Percentiles rank a stretch among this genome's conserved stretches.
Evolutionary conservation across 2,329 filamentous ascomycete genomes (phyloP).

Genomic region (Colletotrichum tabaci): DNA sequence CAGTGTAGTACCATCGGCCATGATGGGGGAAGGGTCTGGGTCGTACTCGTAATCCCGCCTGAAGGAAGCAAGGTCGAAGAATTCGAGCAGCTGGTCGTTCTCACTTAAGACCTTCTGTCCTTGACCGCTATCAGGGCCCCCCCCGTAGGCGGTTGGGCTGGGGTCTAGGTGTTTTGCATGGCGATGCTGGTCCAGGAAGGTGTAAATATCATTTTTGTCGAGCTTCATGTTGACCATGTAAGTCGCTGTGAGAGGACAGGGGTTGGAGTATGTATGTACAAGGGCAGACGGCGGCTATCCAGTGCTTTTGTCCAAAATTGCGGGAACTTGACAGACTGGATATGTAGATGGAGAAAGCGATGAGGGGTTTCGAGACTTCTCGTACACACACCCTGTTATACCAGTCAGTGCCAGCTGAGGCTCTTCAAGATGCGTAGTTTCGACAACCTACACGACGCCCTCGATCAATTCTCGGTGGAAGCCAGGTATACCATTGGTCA

Average conservation of each 20-base stretch:
- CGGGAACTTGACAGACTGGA: background rate
- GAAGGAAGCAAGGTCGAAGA: background rate
- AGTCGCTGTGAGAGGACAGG: conserved; percentile 9
- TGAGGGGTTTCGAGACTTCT: background rate
- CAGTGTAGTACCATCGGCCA: background rate
- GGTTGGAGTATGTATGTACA: conserved; percentile 1
- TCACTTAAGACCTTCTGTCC: background rate
- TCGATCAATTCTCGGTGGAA: conserved; percentile 14
- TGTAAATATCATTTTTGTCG: conserved; percentile 5
- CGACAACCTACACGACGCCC: conserved; percentile 17
- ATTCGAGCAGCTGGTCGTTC: conserved; percentile 6
- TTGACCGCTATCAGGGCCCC: background rate
- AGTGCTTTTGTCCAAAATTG: conserved; percentile 19
- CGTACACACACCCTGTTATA: background rate
- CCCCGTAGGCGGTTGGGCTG: background rate
- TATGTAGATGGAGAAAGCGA: background rate
- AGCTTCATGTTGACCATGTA: conserved; percentile 27
- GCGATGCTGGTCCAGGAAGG: conserved; percentile 12
- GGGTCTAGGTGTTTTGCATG: background rate
- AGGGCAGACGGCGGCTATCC: conserved; percentile 8
- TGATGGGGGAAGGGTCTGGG: background rate
- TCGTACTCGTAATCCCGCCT: background rate
- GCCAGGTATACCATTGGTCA: conserved; percentile 14
- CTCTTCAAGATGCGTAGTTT: conserved; percentile 3
- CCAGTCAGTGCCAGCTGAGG: conserved; percentile 3